Evolutionary conservation across 352 stramenopile genomes (phyloP).

Genomic region (Globisporangium takayamanum): DNA sequence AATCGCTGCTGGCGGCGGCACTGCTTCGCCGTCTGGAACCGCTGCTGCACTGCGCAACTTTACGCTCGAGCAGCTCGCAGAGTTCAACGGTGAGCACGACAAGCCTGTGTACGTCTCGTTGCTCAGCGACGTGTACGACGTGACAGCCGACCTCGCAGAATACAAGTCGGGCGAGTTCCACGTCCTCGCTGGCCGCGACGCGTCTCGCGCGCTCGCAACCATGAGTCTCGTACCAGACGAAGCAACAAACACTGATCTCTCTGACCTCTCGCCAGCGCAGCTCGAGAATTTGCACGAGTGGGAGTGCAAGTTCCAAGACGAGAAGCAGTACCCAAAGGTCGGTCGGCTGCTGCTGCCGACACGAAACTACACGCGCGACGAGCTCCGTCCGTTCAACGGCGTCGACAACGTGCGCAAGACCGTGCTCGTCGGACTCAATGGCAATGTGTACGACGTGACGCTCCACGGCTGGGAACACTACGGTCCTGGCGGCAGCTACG

Average conservation of each 20-base stretch:
- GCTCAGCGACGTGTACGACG: conserved; percentile 92
- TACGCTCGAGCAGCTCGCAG: conserved; percentile 67
- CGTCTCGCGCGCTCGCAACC: conserved; percentile 84
- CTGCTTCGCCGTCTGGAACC: not conserved
- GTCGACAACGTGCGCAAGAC: conserved; percentile 49
- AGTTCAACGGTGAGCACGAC: conserved; percentile 77
- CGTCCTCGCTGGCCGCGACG: conserved; percentile 88
- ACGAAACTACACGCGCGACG: conserved; percentile 37
- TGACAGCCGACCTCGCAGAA: conserved; percentile 76
- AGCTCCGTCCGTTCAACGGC: conserved; percentile 74
- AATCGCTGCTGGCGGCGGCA: not conserved
- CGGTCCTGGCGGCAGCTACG: conserved; percentile 86
- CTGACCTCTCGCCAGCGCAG: conserved; percentile 27
- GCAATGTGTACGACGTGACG: conserved; percentile 93
- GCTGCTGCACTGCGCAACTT: conserved; percentile 31
- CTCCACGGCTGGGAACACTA: conserved; percentile 89
- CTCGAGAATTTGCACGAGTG: conserved; percentile 52
- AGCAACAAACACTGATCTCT: conserved; percentile 47
- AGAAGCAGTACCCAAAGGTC: conserved; percentile 87
- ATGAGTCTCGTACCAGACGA: conserved; percentile 74
- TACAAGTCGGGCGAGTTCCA: conserved; percentile 90
- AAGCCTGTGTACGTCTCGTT: conserved; percentile 90
- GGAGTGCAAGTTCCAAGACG: conserved; percentile 80
- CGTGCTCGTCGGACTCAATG: conserved; percentile 87
- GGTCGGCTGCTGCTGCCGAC: conserved; percentile 70